A percentile compares a stretch with the other conserved stretches of the same genome.
Conservation (phyloP, 2,329 filamentous ascomycete genomes). For the Myrmaecium sp. region DNA sequence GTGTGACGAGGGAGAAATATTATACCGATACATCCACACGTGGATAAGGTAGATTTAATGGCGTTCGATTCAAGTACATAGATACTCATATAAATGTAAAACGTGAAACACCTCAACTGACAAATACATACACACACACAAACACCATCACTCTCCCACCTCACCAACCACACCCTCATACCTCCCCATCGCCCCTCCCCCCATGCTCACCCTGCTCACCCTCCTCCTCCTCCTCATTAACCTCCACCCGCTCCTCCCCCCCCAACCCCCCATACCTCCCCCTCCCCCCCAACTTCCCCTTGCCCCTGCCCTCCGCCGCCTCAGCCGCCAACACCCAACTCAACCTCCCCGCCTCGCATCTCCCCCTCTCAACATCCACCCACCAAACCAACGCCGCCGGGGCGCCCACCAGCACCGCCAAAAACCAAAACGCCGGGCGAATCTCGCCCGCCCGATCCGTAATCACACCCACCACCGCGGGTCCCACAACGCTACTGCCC, state of each 20-base stretch:
- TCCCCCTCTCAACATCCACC: constrained; percentile 56
- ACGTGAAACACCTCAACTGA: no score
- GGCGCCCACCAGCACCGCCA: constrained; percentile 67
- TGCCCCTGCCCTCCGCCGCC: constrained; percentile 9
- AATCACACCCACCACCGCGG: constrained; percentile 82
- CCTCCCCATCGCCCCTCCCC: constrained; percentile 1
- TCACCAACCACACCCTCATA: not conserved
- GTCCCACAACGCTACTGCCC: constrained; percentile 83
- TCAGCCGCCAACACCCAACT: constrained; percentile 22
- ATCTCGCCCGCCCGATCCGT: constrained; percentile 50
- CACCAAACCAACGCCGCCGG: constrained; percentile 73
- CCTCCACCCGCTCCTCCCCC: constrained; percentile 6
- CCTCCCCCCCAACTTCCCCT: constrained; percentile 1
- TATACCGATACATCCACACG: no score
- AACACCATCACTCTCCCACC: not conserved
- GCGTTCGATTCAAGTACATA: no score
- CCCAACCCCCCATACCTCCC: constrained; percentile 12
- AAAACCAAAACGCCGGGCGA: constrained; percentile 67
- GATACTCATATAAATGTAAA: no score
- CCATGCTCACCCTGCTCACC: constrained; percentile 5
- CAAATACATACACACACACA: no score
- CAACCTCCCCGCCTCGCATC: no score
- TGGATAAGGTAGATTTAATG: no score
- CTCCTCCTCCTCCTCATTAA: constrained; percentile 8
- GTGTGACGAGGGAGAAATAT: no score